These are phyloP conservation scores for Fusarium sambucinum DNA, from an alignment of 2,329 filamentous ascomycete genomes.

Conservation along the genomic window DNA sequence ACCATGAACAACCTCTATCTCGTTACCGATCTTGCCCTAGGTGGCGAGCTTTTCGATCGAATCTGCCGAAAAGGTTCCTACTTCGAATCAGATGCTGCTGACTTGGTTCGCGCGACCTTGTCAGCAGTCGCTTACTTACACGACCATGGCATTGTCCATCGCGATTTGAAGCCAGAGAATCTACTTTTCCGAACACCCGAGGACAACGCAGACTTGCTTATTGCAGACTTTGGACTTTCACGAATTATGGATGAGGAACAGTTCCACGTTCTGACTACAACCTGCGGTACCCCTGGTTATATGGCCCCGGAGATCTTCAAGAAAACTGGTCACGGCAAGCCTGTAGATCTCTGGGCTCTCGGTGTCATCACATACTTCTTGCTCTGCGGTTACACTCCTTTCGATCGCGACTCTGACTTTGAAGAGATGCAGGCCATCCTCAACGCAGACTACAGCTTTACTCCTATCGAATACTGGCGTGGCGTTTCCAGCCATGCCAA, in stretches of 20 bases:
- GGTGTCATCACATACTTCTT: conserved; percentile 99
- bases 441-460: conserved; percentile 95
- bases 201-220: conserved; percentile 95
- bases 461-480: conserved; percentile 95
- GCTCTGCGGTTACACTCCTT: conserved; percentile 96
- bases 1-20: conserved; percentile 99
- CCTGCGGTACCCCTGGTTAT: conserved; percentile 96
- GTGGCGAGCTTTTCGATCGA: conserved; percentile 96
- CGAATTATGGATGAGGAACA: conserved; percentile 99
- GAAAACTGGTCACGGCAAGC: conserved; percentile 97
- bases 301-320: conserved; percentile 99
- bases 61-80: conserved; percentile 99
- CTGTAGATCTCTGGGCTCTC: conserved; percentile 97
- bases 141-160: conserved; percentile 98
- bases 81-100: conserved; percentile 96
- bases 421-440: conserved; percentile 99
- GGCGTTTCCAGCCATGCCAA: conserved; percentile 87
- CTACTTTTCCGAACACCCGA: conserved; percentile 96
- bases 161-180: conserved; percentile 97
- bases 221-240: conserved; percentile 95
- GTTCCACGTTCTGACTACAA: conserved; percentile 97
- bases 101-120: conserved; percentile 92
- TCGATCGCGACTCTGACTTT: conserved; percentile 96
- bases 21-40: conserved; percentile 94
- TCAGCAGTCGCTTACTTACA: conserved; percentile 99